These are phyloP conservation scores for Pseudoscleropodium purum DNA, from an alignment of 225 moss, liverwort and hornwort species.

Conservation along the genomic window DNA sequence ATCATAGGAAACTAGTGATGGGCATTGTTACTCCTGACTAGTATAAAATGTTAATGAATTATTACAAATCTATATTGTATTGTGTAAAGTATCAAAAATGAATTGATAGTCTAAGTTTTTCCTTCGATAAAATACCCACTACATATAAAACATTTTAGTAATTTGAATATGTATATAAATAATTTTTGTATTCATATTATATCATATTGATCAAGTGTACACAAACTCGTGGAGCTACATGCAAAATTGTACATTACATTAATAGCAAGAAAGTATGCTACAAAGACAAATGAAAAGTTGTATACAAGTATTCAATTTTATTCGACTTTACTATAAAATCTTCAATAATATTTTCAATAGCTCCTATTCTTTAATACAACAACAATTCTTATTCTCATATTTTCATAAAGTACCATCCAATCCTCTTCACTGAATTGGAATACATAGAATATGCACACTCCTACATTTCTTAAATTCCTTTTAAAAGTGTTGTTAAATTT, in stretches of 20 bases:
- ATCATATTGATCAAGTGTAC: neutral
- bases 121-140: neutral
- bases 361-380: neutral
- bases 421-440: fast-evolving
- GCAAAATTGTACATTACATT: too few species aligned
- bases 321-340: too few species aligned
- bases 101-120: neutral
- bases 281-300: too few species aligned
- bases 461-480: neutral
- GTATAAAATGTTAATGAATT: neutral
- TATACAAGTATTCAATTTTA: neutral
- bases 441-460: fast-evolving
- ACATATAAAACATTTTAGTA: neutral
- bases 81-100: neutral
- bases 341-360: too few species aligned
- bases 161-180: neutral
- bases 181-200: neutral
- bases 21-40: neutral
- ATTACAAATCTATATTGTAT: neutral
- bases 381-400: neutral
- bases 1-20: fast-evolving
- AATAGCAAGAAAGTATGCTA: too few species aligned
- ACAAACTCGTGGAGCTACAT: too few species aligned
- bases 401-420: fast-evolving
- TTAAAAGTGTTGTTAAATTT: neutral